A percentile compares a stretch with the other conserved stretches of the same genome.
phyloP scores from a whole-genome alignment of 176 grass and related monocot species.

The Avena sativa region DNA sequence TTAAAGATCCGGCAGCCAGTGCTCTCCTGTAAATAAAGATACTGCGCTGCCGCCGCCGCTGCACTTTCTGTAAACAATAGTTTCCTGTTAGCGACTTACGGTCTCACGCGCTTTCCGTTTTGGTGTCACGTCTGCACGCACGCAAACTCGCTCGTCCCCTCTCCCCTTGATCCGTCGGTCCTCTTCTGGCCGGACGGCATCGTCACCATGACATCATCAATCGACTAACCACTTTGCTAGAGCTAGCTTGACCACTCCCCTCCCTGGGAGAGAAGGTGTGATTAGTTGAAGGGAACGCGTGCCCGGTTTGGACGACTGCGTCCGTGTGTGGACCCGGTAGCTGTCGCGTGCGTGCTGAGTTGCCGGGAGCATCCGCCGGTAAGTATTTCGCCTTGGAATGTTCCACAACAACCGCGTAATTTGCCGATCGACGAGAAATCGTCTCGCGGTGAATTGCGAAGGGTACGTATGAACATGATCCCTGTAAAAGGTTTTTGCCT shows the following conservation, averaged over 20 bases:
- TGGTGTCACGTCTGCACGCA: not conserved
- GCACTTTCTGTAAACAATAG: not conserved
- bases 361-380: not conserved
- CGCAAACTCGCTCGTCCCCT: not conserved
- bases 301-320: not conserved
- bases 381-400: not conserved
- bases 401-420: not conserved
- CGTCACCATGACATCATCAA: not conserved
- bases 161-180: not conserved
- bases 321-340: not conserved
- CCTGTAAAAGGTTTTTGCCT: not conserved
- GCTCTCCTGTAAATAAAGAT: too few species aligned
- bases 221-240: not conserved
- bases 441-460: not conserved
- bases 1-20: not conserved
- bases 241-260: not conserved
- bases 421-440: not conserved
- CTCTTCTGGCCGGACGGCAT: not conserved
- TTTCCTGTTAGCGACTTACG: not conserved
- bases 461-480: not conserved
- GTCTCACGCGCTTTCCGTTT: constrained; percentile 8
- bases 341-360: constrained; percentile 3
- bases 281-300: not conserved
- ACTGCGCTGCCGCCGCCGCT: not conserved
- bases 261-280: not conserved